A percentile compares a stretch with the other conserved stretches of the same genome.
Conservation (phyloP, 352 stramenopile genomes). For the Pilasporangium apinafurcum region DNA sequence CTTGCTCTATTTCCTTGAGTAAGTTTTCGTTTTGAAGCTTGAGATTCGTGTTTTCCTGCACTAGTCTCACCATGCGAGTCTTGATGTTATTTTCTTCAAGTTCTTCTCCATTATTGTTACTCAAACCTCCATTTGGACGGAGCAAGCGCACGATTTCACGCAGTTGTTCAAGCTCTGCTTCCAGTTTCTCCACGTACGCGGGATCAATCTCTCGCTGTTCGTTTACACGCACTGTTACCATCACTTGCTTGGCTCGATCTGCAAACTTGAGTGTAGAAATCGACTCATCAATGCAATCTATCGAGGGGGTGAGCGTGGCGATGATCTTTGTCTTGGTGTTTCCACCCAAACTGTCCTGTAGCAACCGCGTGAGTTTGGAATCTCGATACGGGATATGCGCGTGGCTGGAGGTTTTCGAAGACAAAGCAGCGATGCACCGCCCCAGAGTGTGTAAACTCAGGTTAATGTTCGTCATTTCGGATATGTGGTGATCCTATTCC, state of each 20-base stretch:
- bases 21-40: slow-evolving; percentile 52
- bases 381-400: slow-evolving; percentile 90
- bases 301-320: slow-evolving; percentile 80
- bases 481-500: slow-evolving; percentile 69
- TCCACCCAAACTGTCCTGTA: slow-evolving; percentile 84
- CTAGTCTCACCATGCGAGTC: slow-evolving; percentile 28
- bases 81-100: slow-evolving; percentile 18
- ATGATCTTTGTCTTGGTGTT: slow-evolving; percentile 92
- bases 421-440: slow-evolving; percentile 80
- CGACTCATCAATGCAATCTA: slow-evolving; percentile 87
- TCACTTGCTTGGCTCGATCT: slow-evolving; percentile 89
- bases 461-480: slow-evolving; percentile 95
- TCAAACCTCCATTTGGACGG: slow-evolving; percentile 7
- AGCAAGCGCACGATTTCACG: slow-evolving; percentile 54
- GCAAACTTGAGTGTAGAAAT: slow-evolving; percentile 94
- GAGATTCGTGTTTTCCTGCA: slow-evolving; percentile 67
- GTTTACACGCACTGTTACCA: slow-evolving; percentile 82
- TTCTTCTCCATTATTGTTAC: slow-evolving; percentile 16
- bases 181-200: slow-evolving; percentile 83
- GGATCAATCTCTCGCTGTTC: slow-evolving; percentile 82
- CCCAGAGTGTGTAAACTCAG: slow-evolving; percentile 89
- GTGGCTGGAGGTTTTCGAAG: slow-evolving; percentile 21
- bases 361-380: slow-evolving; percentile 90
- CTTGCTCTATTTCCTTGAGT: slow-evolving; percentile 48
- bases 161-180: slow-evolving; percentile 79